Evolutionary conservation across 2,329 filamentous ascomycete genomes (phyloP).

Genomic region (Pseudonectria buxi): DNA sequence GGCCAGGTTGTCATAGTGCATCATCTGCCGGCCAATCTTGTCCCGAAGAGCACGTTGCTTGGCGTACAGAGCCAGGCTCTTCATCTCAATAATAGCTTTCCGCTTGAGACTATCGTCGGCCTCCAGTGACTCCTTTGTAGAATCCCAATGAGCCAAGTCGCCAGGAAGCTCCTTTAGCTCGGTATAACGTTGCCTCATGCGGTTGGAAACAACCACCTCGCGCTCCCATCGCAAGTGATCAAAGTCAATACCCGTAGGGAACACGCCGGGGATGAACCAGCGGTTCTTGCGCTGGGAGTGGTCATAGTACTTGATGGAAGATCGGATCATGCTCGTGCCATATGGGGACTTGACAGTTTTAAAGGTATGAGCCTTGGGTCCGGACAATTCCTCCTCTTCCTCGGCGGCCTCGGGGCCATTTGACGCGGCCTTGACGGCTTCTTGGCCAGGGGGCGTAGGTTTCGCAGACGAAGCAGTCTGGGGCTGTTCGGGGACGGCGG

Average conservation of each 20-base stretch:
- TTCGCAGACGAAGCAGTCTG: constrained; percentile 29
- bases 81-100: constrained; percentile 91
- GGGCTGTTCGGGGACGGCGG: constrained; percentile 43
- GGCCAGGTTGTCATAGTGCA: constrained; percentile 89
- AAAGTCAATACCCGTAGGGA: constrained; percentile 82
- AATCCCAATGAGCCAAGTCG: constrained; percentile 83
- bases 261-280: constrained; percentile 76
- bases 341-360: constrained; percentile 73
- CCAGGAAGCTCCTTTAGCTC: constrained; percentile 79
- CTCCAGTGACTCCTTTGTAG: constrained; percentile 57
- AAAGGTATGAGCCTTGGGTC: constrained; percentile 47
- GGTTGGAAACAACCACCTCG: constrained; percentile 83
- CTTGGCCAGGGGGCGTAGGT: constrained; percentile 23
- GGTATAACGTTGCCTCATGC: constrained; percentile 75
- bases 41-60: constrained; percentile 84
- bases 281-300: constrained; percentile 72
- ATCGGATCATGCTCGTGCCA: constrained; percentile 43
- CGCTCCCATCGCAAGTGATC: constrained; percentile 80
- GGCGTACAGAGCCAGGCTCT: constrained; percentile 77
- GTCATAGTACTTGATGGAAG: constrained; percentile 68
- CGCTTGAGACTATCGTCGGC: constrained; percentile 79
- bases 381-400: constrained; percentile 26
- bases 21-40: constrained; percentile 83
- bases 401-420: constrained; percentile 28
- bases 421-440: constrained; percentile 30